Conservation (phyloP, 2,329 filamentous ascomycete genomes). For the Ambrosiella cleistominuta region DNA sequence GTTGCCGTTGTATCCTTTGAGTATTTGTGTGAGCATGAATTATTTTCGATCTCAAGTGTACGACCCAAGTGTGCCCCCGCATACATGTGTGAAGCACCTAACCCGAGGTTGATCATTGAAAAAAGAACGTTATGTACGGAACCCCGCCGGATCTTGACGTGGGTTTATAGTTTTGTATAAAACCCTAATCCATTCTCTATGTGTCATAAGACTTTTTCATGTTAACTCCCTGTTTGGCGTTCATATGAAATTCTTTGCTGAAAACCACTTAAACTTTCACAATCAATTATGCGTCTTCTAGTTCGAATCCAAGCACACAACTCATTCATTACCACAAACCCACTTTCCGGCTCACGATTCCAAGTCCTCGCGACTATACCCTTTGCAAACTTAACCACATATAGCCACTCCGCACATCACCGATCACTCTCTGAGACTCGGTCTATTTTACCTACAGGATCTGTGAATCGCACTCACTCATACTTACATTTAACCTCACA, state of each 20-base stretch:
- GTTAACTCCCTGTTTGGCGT: no score
- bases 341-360: not conserved
- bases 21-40: not conserved
- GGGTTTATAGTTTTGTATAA: no score
- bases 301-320: no score
- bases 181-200: no score
- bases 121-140: no score
- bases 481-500: constrained; percentile 1
- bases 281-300: no score
- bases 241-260: no score
- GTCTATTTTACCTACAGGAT: not conserved
- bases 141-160: no score
- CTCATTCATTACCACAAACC: no score
- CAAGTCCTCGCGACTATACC: not conserved
- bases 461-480: not conserved
- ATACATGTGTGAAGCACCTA: not conserved
- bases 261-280: no score
- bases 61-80: not conserved
- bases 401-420: not conserved
- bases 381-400: not conserved
- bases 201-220: no score
- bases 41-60: not conserved
- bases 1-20: not conserved
- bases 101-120: not conserved
- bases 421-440: not conserved